Conservation (phyloP, 164 flowering plant species). For the Platanus orientalis region DNA sequence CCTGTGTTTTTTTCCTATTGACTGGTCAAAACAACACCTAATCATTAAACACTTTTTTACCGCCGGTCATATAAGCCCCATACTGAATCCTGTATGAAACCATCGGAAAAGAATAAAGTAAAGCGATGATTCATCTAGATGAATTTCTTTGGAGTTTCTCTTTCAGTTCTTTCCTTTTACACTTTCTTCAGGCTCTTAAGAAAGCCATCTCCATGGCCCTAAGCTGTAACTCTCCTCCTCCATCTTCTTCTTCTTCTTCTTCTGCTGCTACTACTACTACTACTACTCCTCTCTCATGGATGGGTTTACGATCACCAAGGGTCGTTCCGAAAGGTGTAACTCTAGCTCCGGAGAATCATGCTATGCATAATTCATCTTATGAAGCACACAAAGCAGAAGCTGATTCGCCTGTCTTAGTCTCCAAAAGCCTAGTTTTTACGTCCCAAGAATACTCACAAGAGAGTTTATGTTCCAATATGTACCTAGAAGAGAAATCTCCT, state of each 20-base stretch:
- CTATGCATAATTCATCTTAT: neutral
- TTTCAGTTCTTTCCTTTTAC: constrained; percentile 13
- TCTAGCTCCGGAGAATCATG: neutral
- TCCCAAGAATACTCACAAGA: too few species aligned
- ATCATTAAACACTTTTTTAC: neutral
- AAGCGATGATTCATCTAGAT: constrained; percentile 6
- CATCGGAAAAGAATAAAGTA: neutral
- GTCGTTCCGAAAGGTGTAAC: neutral
- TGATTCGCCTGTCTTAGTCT: neutral
- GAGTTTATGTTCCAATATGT: neutral
- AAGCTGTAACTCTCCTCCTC: constrained; percentile 9
- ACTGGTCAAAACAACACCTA: constrained; percentile 14
- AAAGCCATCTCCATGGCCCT: constrained; percentile 18
- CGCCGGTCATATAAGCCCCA: neutral
- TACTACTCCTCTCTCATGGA: constrained; percentile 10
- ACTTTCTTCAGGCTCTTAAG: constrained; percentile 7
- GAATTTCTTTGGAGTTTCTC: constrained; percentile 25
- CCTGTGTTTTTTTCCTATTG: constrained; percentile 1
- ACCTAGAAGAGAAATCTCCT: neutral
- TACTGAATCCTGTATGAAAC: neutral
- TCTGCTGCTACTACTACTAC: neutral
- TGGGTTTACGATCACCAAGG: neutral
- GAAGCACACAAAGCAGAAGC: neutral
- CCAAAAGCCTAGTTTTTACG: neutral
- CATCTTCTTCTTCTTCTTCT: neutral